These are phyloP conservation scores for Closterium sp. DNA, from an alignment of 139 green algal genomes.

Conservation along the genomic window DNA sequence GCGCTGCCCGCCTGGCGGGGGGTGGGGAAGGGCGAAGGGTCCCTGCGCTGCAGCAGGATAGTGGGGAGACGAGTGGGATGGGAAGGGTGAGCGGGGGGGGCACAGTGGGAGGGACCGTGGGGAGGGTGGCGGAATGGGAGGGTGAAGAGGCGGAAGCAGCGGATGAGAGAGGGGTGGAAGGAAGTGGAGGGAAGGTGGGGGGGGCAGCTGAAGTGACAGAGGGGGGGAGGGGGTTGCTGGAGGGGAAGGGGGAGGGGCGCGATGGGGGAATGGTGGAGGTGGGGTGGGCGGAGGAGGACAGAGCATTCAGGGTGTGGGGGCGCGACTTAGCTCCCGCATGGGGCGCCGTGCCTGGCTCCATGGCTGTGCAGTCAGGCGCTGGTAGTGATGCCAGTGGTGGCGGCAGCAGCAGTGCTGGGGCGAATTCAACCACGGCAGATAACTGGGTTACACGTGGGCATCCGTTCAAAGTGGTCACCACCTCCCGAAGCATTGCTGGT, in stretches of 20 bases:
- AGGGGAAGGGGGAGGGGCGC: neutral
- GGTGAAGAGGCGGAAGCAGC: neutral
- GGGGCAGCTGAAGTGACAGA: neutral
- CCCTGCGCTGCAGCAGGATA: neutral
- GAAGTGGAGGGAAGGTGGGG: neutral
- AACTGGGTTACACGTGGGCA: neutral
- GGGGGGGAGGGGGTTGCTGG: neutral
- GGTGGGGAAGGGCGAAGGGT: neutral
- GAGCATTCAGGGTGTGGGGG: neutral
- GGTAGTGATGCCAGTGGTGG: no score
- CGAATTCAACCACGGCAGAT: neutral
- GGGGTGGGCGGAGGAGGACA: neutral
- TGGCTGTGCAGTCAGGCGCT: neutral
- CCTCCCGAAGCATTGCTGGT: neutral
- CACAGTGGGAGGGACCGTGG: neutral
- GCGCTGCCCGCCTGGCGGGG: no score
- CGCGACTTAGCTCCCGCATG: neutral
- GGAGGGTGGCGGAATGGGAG: neutral
- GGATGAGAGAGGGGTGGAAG: neutral
- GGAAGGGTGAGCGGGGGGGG: no score
- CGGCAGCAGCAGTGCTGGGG: neutral
- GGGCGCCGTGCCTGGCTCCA: neutral
- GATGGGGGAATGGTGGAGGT: neutral
- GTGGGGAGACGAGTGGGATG: neutral
- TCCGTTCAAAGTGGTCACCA: neutral